Conservation (phyloP, 352 stramenopile genomes). For the Phytopythium vexans region DNA sequence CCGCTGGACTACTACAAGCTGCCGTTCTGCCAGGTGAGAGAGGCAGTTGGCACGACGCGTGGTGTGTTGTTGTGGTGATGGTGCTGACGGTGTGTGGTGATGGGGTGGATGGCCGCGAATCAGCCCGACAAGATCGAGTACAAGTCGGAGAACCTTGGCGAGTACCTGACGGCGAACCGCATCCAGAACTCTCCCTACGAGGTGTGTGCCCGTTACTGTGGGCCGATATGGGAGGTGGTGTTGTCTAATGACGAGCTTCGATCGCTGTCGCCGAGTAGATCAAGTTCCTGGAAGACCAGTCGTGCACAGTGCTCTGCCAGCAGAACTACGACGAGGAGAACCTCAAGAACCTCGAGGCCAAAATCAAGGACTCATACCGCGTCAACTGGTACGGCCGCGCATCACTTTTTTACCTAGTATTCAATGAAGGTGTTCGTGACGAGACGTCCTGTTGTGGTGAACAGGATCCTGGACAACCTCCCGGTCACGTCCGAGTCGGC, state of each 20-base stretch:
- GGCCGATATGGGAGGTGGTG: background rate
- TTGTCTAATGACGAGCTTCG: background rate
- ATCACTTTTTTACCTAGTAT: background rate
- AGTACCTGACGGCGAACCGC: constrained; percentile 98
- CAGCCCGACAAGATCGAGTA: constrained; percentile 91
- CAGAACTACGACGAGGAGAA: constrained; percentile 91
- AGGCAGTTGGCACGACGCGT: background rate
- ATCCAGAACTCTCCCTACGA: constrained; percentile 99
- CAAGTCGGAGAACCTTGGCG: constrained; percentile 98
- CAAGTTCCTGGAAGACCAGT: constrained; percentile 78
- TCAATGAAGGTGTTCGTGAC: too few species aligned
- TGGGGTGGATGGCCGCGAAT: background rate
- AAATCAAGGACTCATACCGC: constrained; percentile 97
- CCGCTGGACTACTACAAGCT: constrained; percentile 98
- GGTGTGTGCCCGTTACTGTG: constrained; percentile 12
- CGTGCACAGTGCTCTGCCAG: constrained; percentile 72
- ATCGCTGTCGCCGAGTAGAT: constrained; percentile 36
- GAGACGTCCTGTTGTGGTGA: background rate
- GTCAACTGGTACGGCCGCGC: constrained; percentile 89
- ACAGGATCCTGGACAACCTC: constrained; percentile 98
- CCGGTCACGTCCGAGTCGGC: constrained; percentile 78
- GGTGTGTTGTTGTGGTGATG: background rate
- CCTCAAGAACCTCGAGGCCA: constrained; percentile 88
- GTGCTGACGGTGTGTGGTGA: background rate
- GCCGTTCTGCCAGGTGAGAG: constrained; percentile 90